Percentiles rank a stretch among this genome's conserved stretches.
Conservation (phyloP, 1,284 basidiomycete species). For the Xerocomus alliaceus region DNA sequence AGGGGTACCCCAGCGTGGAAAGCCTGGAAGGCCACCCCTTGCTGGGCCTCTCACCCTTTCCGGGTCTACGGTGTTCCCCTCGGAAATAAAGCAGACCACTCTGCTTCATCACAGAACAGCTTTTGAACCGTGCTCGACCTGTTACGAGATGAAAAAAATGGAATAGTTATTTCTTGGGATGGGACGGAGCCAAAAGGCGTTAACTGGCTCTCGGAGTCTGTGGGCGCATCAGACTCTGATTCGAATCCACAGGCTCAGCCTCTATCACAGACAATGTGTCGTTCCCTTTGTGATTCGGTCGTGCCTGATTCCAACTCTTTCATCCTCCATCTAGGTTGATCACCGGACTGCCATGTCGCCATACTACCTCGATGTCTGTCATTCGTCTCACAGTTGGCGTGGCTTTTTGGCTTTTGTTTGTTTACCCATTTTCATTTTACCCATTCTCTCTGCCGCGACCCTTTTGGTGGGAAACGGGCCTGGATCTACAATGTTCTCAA, state of each 20-base stretch:
- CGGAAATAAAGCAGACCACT: conserved; percentile 20
- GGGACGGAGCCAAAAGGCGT: conserved; percentile 1
- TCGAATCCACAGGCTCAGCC: conserved; percentile 19
- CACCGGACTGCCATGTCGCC: background rate
- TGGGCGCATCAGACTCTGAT: conserved; percentile 33
- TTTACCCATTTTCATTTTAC: background rate
- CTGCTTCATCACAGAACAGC: background rate
- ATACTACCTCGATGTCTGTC: background rate
- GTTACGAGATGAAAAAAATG: conserved; percentile 16
- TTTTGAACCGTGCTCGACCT: background rate
- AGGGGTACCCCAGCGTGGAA: conserved; percentile 43
- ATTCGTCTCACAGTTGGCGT: background rate
- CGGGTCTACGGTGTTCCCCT: conserved; percentile 7
- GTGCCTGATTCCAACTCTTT: conserved; percentile 24
- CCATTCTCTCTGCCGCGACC: conserved; percentile 22
- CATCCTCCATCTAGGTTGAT: background rate
- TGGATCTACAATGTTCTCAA: conserved; percentile 1
- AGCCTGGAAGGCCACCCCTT: conserved; percentile 16
- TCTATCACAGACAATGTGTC: conserved; percentile 18
- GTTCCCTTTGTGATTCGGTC: background rate
- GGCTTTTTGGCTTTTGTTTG: background rate
- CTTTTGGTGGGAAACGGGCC: conserved; percentile 29
- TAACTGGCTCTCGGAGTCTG: background rate
- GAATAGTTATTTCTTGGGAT: conserved; percentile 9
- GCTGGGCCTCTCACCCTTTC: conserved; percentile 17